phyloP scores from a whole-genome alignment of 176 grass and related monocot genomes.

The Eragrostis curvula region DNA sequence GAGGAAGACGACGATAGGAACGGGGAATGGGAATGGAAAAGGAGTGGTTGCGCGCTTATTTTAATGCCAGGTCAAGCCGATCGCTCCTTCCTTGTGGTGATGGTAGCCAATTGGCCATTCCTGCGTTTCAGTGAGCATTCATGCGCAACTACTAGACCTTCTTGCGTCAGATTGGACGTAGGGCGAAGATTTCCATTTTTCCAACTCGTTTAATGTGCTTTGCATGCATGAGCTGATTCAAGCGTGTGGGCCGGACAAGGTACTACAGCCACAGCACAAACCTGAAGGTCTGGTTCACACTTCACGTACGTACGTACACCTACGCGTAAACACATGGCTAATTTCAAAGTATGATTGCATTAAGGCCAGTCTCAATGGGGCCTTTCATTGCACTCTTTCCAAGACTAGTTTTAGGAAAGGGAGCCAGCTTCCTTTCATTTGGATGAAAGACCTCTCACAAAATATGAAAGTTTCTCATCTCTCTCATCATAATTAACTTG shows the following conservation, averaged over 20 bases:
- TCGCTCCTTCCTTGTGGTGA: neutral
- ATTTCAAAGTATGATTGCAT: neutral
- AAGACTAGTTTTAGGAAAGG: too few relatives aligned
- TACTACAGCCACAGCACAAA: neutral
- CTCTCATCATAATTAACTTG: too few relatives aligned
- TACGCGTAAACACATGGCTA: too few relatives aligned
- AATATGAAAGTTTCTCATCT: too few relatives aligned
- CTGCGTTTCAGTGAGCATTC: neutral
- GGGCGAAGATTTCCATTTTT: neutral
- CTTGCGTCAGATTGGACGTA: conserved; percentile 7
- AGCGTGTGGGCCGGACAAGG: neutral
- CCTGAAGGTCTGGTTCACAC: neutral
- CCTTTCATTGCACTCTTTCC: too few relatives aligned
- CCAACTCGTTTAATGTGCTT: neutral
- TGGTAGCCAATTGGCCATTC: neutral
- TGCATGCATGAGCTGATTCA: neutral
- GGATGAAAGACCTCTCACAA: too few relatives aligned
- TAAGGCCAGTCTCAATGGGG: too few relatives aligned
- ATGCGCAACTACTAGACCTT: neutral
- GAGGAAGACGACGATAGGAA: neutral
- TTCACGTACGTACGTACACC: neutral
- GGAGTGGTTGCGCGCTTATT: neutral
- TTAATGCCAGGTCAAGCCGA: neutral
- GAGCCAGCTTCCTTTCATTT: too few relatives aligned
- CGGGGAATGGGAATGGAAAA: conserved; percentile 20